phyloP scores from a whole-genome alignment of 345 rosid species.

The Acer yangbiense region DNA sequence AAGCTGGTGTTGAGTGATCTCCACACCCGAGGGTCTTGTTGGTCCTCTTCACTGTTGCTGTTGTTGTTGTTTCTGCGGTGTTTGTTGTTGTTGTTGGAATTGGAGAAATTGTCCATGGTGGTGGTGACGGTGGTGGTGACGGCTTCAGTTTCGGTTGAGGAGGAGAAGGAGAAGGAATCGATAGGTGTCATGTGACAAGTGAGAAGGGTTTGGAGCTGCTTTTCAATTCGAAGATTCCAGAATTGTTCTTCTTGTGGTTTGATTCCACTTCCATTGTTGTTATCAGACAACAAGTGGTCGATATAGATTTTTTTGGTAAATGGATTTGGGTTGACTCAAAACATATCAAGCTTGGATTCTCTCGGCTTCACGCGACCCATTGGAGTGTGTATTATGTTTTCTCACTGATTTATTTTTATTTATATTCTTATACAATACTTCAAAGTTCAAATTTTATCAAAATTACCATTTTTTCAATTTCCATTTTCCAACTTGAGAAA shows the following conservation, averaged over 20 bases:
- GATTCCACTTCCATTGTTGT: not conserved
- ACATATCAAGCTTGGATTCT: too few species aligned
- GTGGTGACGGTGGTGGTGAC: slow-evolving; percentile 23
- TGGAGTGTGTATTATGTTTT: too few species aligned
- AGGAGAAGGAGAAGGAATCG: slow-evolving; percentile 16
- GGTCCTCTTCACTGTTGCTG: not conserved
- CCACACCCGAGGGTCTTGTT: slow-evolving; percentile 61
- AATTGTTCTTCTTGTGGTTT: not conserved
- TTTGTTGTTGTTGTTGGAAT: slow-evolving; percentile 6
- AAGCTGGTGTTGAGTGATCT: slow-evolving; percentile 50
- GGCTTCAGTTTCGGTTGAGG: not conserved
- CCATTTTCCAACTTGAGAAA: too few species aligned
- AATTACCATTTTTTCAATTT: too few species aligned
- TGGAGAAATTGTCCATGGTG: slow-evolving; percentile 32
- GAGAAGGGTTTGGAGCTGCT: too few species aligned
- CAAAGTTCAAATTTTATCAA: too few species aligned
- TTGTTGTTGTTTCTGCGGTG: slow-evolving; percentile 25
- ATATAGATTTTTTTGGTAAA: not conserved
- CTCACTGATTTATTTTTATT: too few species aligned
- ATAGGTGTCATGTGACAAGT: slow-evolving; percentile 13
- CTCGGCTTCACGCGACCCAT: too few species aligned
- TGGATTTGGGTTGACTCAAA: not conserved
- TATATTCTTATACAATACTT: too few species aligned
- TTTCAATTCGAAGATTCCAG: not conserved
- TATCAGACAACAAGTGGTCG: not conserved